Evolutionary conservation across 2,329 filamentous ascomycete species (phyloP), one percentile per base, ranked within the genome.

Genomic region (Ophiostoma fasciatum): DNA sequence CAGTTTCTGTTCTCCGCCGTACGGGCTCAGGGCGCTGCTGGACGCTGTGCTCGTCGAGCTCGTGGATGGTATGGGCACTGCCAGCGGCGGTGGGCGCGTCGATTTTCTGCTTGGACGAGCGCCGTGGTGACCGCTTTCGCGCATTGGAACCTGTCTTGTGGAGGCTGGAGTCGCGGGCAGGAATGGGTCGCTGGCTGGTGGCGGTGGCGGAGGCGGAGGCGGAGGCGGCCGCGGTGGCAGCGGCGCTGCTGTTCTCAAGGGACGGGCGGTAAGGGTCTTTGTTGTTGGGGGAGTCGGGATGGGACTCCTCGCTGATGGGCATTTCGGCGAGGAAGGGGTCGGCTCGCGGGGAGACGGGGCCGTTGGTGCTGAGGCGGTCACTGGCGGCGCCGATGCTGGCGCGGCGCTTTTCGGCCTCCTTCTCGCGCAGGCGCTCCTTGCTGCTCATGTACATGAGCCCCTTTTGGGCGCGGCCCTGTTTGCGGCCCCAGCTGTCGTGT

Each of bases 361-460:
- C 53, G 28, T 52, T 49, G 2, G 41, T 36, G 48, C 40, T 44
- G 22, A 46, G 50, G 30, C 53, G 53, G 25, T 54, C 59, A 30
- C 56, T 56, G 33, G 56, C 59, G 18, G 55, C 51, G 26, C 59
- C 58, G 41, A 59, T 46, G 45, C 57, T 65, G n/a, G 58, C 48
- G 28, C 74, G 64, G 48, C 71, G 78, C 46, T 68, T 68, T 43
- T 80, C 74, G 4, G 58, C 57, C 43, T 80, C 75, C 44, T 66
- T 74, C 35, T 74, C 71, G 31, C 69, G 65, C 31, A 82, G 57
- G 21, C 66, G 64, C 52, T 83, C 78, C 49, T 71, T 77, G 31
- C 78, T 82, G 57, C 68, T 75, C 75, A 79, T 82, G 49, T 82
- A 81, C 68, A 77, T 74, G 48, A 82, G 56, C 4, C 74, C 69